Evolutionary conservation across 257 asterid genomes (phyloP), one percentile per base, ranked within the genome.

Genomic region (Gentiana straminea): DNA sequence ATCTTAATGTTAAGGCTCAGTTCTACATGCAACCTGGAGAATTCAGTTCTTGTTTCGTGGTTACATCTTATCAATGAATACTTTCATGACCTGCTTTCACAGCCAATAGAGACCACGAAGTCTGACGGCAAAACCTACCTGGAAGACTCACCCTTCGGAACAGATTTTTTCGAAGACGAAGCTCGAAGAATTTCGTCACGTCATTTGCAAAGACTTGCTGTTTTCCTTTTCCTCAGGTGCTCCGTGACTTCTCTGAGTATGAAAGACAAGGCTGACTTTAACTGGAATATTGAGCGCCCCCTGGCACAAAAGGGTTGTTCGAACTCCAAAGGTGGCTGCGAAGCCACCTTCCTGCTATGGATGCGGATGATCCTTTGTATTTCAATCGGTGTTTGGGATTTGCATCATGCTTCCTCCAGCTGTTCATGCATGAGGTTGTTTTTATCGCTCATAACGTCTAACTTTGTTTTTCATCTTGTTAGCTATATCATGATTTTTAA

Each of bases 401-500:
- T 64, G 63, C 86, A 33, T 63, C 60, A 62, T 77, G 85, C 79
- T 88, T 92, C 74, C 70, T 87, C 58, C 85, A 77, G 84, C 75
- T 92, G 57, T 92, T 66, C 71, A 77, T 88, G 84, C 95, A 82
- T 7, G 98, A 91, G 98, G 95, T 90, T 69, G 52, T 72, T 69
- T 67, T 66, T 57, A 61, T 50, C 54, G 36, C 32, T 44, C 3
- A 7, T 41, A 5, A 4, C 46, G 9, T 41, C 5, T 7, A 3
- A 41, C 5, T 41, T 41, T 41, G 46, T 41, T 41, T 41, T 41
- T 10, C 10, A 5, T 41, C 46, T 41, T 41, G 8, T 7, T 10
- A 5, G 9, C 24, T 41, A 24, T 24, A 10, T 41, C 46, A 41
- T 7, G 5, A 41, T 41, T 41, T 10, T 41, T 7, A 41, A 5